These are phyloP conservation scores for Metschnikowia continentalis DNA, from an alignment of 805 yeast species.

Conservation along the genomic window DNA sequence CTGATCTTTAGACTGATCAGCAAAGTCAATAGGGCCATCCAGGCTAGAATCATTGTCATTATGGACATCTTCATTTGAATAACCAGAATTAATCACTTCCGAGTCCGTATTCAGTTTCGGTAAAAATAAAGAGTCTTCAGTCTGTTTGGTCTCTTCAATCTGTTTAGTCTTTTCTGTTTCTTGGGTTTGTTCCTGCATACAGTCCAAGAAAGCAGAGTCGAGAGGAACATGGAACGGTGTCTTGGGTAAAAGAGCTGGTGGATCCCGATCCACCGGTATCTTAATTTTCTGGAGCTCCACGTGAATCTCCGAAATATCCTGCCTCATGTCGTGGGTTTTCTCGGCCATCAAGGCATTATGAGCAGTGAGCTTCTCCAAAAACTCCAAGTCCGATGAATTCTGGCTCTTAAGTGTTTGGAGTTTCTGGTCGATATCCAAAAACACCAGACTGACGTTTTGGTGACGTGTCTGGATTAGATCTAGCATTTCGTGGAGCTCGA, in stretches of 20 bases:
- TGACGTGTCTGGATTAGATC: conserved; percentile 12
- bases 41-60: too few relatives aligned
- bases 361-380: conserved; percentile 11
- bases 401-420: conserved; percentile 11
- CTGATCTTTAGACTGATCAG: too few relatives aligned
- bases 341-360: conserved; percentile 15
- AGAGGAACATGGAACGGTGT: background rate
- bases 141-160: too few relatives aligned
- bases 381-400: conserved; percentile 12
- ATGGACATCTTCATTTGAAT: too few relatives aligned
- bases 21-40: too few relatives aligned
- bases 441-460: conserved; percentile 5
- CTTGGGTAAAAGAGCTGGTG: background rate
- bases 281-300: conserved; percentile 8
- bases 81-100: too few relatives aligned
- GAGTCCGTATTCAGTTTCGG: too few relatives aligned
- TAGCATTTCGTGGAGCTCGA: conserved; percentile 11
- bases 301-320: conserved; percentile 10
- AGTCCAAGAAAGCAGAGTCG: conserved; percentile 1
- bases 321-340: conserved; percentile 12
- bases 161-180: too few relatives aligned
- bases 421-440: conserved; percentile 7
- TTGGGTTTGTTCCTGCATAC: background rate
- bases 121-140: too few relatives aligned
- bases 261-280: background rate